Percentiles rank a stretch among this genome's conserved stretches.
phyloP scores from a whole-genome alignment of 106 monocot species.

The Iris macrosiphon region DNA sequence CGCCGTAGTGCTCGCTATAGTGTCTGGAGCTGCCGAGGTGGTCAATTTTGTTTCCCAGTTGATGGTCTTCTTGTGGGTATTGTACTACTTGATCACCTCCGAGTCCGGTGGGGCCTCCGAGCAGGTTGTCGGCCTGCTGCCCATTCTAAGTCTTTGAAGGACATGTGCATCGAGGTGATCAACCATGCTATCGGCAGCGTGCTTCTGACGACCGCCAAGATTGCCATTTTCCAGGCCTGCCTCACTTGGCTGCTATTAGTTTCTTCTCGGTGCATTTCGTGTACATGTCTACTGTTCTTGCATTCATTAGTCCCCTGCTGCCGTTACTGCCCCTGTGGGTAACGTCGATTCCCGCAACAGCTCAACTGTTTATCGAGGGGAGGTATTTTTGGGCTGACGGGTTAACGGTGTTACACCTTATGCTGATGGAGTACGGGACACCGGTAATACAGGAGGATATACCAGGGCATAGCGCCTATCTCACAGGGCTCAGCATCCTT shows the following conservation, averaged over 20 bases:
- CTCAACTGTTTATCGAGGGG: constrained; percentile 45
- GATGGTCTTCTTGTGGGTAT: constrained; percentile 63
- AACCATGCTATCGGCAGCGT: constrained; percentile 59
- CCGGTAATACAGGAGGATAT: constrained; percentile 56
- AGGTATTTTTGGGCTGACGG: constrained; percentile 33
- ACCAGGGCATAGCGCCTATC: constrained; percentile 55
- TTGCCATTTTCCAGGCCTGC: constrained; percentile 53
- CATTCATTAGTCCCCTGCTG: constrained; percentile 38
- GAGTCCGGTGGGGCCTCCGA: constrained; percentile 57
- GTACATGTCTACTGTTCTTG: constrained; percentile 50
- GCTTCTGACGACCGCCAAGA: constrained; percentile 52
- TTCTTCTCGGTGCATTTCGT: constrained; percentile 59
- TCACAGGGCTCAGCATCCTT: constrained; percentile 67
- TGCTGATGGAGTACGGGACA: constrained; percentile 60
- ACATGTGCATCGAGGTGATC: constrained; percentile 44
- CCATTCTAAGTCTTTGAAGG: constrained; percentile 35
- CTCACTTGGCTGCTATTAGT: constrained; percentile 56
- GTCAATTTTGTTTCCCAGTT: constrained; percentile 56
- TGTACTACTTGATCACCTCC: constrained; percentile 60
- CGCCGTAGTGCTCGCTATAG: constrained; percentile 22
- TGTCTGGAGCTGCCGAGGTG: constrained; percentile 59
- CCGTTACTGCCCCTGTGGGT: constrained; percentile 51
- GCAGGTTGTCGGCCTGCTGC: constrained; percentile 49
- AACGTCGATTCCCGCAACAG: constrained; percentile 42
- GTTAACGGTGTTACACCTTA: constrained; percentile 31